Conservation (phyloP, 2,329 filamentous ascomycete genomes). For the Bipolaris sorokiniana region DNA sequence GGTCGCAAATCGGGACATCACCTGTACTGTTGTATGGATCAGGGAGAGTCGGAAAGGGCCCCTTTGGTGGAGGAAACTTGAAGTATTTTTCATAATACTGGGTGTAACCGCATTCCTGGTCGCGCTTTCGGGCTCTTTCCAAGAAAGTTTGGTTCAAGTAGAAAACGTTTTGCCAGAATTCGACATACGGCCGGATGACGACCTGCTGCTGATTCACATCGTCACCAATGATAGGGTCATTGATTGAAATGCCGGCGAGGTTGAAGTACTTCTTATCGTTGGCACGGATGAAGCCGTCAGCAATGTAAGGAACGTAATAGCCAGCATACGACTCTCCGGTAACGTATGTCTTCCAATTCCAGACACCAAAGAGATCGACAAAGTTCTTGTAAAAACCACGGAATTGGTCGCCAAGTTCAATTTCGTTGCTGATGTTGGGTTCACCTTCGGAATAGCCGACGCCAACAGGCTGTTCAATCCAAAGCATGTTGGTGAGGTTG, state of each 20-base stretch:
- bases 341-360: conserved; percentile 61
- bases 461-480: conserved; percentile 58
- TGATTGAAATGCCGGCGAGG: conserved; percentile 58
- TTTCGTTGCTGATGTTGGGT: conserved; percentile 56
- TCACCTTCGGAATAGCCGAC: conserved; percentile 53
- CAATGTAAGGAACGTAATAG: conserved; percentile 64
- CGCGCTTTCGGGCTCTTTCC: conserved; percentile 39
- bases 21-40: conserved; percentile 21
- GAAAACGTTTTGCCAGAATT: conserved; percentile 51
- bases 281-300: conserved; percentile 61
- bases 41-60: conserved; percentile 41
- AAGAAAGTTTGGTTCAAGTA: conserved; percentile 54
- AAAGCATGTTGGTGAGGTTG: conserved; percentile 51
- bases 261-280: conserved; percentile 59
- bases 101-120: conserved; percentile 38
- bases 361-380: conserved; percentile 60
- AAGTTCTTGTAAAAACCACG: conserved; percentile 62
- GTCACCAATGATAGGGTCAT: conserved; percentile 55
- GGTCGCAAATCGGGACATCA: conserved; percentile 46
- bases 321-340: conserved; percentile 65
- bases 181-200: conserved; percentile 44
- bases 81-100: conserved; percentile 42
- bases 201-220: conserved; percentile 49
- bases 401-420: conserved; percentile 56
- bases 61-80: conserved; percentile 49